Evolutionary conservation across 345 rosid species (phyloP).

Genomic region (Barbarea vulgaris): DNA sequence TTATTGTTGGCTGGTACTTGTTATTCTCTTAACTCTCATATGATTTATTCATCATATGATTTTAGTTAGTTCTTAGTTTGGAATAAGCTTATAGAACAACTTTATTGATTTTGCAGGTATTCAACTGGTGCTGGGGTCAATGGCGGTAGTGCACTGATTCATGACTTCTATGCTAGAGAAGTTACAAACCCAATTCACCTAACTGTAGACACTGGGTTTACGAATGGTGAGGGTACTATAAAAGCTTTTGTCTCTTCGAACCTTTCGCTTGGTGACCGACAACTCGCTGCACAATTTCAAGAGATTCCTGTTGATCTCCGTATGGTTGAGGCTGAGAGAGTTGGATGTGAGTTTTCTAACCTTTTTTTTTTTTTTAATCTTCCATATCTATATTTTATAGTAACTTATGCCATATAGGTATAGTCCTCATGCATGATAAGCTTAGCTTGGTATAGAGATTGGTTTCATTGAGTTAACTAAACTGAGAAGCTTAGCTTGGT

Average conservation of each 20-base stretch:
- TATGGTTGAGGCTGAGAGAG: slow-evolving; percentile 91
- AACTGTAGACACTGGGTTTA: slow-evolving; percentile 86
- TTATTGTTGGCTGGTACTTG: slow-evolving; percentile 93
- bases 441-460: too few species aligned
- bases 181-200: slow-evolving; percentile 85
- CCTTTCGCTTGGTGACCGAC: slow-evolving; percentile 82
- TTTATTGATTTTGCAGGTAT: slow-evolving; percentile 55
- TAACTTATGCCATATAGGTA: not conserved
- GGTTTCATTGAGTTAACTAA: not conserved
- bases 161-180: slow-evolving; percentile 90
- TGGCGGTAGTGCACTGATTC: slow-evolving; percentile 90
- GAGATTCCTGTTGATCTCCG: slow-evolving; percentile 96
- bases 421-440: not conserved
- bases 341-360: slow-evolving; percentile 73
- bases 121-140: slow-evolving; percentile 93
- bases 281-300: slow-evolving; percentile 91
- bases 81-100: not conserved
- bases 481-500: not conserved
- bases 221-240: slow-evolving; percentile 70
- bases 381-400: not conserved
- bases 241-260: slow-evolving; percentile 81
- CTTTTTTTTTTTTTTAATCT: not conserved
- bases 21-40: not conserved
- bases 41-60: not conserved
- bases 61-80: not conserved